A percentile compares a stretch with the other conserved stretches of the same genome.
phyloP scores from a whole-genome alignment of 2,329 filamentous ascomycete species.

The Fusarium incarnatum region DNA sequence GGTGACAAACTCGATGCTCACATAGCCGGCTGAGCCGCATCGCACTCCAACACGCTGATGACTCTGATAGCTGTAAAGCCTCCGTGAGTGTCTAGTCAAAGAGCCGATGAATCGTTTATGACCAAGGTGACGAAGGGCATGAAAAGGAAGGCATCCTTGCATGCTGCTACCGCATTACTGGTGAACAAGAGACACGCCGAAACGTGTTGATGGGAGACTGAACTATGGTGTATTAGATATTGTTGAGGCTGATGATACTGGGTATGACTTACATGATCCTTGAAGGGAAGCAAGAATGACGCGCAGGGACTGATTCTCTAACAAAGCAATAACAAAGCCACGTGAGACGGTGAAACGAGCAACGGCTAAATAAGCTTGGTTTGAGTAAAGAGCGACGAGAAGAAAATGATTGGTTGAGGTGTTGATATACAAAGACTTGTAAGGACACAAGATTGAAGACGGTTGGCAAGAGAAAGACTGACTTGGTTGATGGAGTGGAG shows the following conservation, averaged over 20 bases:
- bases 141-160: conserved; percentile 39
- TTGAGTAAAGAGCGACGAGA: not conserved
- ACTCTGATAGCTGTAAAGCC: conserved; percentile 40
- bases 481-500: conserved; percentile 1
- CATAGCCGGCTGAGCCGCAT: conserved; percentile 62
- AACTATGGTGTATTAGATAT: not conserved
- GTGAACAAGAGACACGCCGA: not conserved
- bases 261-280: conserved; percentile 18
- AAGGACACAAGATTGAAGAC: not conserved
- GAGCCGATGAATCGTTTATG: conserved; percentile 14
- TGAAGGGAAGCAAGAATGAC: not conserved
- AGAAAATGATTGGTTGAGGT: not conserved
- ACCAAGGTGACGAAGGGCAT: conserved; percentile 26
- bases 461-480: conserved; percentile 1
- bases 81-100: not conserved
- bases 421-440: not conserved
- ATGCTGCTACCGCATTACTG: conserved; percentile 40
- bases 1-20: conserved; percentile 63
- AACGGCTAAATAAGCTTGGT: not conserved
- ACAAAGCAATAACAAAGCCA: not conserved
- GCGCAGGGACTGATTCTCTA: not conserved
- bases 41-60: conserved; percentile 58
- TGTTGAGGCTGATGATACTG: no score
- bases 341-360: fast-evolving
- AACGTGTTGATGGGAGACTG: not conserved